phyloP scores from a whole-genome alignment of 1,284 basidiomycete species.

The Vanrija pseudolonga region DNA sequence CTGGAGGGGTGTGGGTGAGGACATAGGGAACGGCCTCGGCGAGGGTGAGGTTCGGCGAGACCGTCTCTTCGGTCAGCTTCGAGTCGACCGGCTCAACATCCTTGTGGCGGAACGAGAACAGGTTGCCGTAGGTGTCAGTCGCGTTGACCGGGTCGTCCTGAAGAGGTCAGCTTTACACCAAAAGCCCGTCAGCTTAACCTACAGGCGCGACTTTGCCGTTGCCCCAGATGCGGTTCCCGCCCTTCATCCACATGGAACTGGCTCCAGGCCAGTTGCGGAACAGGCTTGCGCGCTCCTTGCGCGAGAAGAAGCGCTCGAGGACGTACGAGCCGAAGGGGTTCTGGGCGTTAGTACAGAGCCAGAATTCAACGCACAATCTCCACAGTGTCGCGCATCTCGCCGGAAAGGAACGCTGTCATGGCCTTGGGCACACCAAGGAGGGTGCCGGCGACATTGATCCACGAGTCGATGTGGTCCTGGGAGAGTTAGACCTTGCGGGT shows the following conservation, averaged over 20 bases:
- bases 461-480: slow-evolving; percentile 72
- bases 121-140: slow-evolving; percentile 70
- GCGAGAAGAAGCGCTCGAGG: slow-evolving; percentile 73
- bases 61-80: slow-evolving; percentile 41
- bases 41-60: slow-evolving; percentile 72
- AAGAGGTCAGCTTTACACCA: slow-evolving; percentile 26
- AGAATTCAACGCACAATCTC: slow-evolving; percentile 53
- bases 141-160: slow-evolving; percentile 67
- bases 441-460: slow-evolving; percentile 82
- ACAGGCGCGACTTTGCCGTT: slow-evolving; percentile 52
- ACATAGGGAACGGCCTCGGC: slow-evolving; percentile 74
- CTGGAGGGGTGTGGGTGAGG: slow-evolving; percentile 72
- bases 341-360: slow-evolving; percentile 29
- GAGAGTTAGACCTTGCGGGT: too few species aligned
- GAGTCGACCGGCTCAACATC: slow-evolving; percentile 27
- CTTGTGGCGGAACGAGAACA: slow-evolving; percentile 71
- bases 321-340: slow-evolving; percentile 55
- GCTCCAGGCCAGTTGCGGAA: slow-evolving; percentile 96
- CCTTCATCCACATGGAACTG: slow-evolving; percentile 91
- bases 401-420: slow-evolving; percentile 90
- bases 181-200: slow-evolving; percentile 14
- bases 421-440: slow-evolving; percentile 78
- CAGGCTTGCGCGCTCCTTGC: slow-evolving; percentile 80
- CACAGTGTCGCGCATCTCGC: slow-evolving; percentile 94
- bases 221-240: slow-evolving; percentile 89